Evolutionary conservation across 495 filamentous ascomycete genomes (phyloP), one percentile per base, ranked within the genome.

Genomic region (Tricharina praecox): DNA sequence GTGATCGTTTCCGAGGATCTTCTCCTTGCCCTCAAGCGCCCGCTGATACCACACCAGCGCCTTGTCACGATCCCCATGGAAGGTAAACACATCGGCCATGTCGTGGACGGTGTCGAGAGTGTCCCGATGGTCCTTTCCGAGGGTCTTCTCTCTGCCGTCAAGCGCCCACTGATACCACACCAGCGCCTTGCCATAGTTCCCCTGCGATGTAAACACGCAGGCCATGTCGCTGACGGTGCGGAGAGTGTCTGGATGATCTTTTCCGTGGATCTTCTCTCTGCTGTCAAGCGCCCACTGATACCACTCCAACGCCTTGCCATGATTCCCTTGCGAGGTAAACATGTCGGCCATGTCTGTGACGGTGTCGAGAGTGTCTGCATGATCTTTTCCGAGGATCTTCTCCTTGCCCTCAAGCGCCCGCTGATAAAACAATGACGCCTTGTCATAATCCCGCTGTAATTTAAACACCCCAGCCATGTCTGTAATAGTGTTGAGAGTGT

Each of bases 211-310:
- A 5, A 53, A 26, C 20, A 52, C 26, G 21, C 19, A 23, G 24
- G 47, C 54, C 34, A 51, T 50, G 19, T 47, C 38, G 23, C 35
- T 10, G 35, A 51, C 33, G 7, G 35, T 54, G 20, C 2, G 18
- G 28, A 62, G 34, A 18, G 60, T 57, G 18, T 45, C 10, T 1
- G 56, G 60, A 38, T 62, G 56, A 23, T 63, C 53, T 18, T 42
- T 41, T 23, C 60, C 56, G 4, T 65, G 45, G 3, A 39, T 45
- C 37, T 55, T 63, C 47, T 60, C 49, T 32, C 36, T 40, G 9
- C 63, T 51, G 23, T 19, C 36, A 23, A 65, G 37, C 10, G 53
- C 28, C 28, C 28, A 13, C 13, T 32, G 28, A 13, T 32, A 32
- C 28, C 28, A 32, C 28, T 5, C 28, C 20, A 62, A 24, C 23